Evolutionary conservation across 768 basidiomycete species (phyloP).

Genomic region (Trametes sanguinea): DNA sequence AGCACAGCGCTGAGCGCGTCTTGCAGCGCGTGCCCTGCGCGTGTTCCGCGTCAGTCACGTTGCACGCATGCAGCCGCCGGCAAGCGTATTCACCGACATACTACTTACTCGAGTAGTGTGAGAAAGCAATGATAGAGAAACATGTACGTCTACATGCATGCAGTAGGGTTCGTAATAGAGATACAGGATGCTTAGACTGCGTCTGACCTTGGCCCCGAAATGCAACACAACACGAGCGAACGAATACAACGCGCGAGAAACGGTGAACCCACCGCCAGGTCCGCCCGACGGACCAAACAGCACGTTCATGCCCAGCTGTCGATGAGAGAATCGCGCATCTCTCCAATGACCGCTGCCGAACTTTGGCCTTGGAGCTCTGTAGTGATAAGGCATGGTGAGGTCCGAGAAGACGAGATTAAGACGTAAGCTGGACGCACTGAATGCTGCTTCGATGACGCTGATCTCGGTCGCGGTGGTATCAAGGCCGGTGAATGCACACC

Average conservation of each 20-base stretch:
- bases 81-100: background rate
- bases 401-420: background rate
- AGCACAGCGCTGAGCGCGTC: slow-evolving; percentile 6
- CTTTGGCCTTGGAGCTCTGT: slow-evolving; percentile 60
- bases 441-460: slow-evolving; percentile 95
- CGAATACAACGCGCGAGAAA: slow-evolving; percentile 16
- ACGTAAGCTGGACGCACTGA: slow-evolving; percentile 64
- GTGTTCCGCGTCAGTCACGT: slow-evolving; percentile 18
- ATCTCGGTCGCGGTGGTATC: slow-evolving; percentile 99
- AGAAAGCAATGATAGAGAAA: background rate
- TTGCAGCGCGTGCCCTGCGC: slow-evolving; percentile 18
- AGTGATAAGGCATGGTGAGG: slow-evolving; percentile 6
- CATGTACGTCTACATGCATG: slow-evolving; percentile 8
- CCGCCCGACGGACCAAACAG: background rate
- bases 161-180: slow-evolving; percentile 12
- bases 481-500: slow-evolving; percentile 98
- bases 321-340: slow-evolving; percentile 61
- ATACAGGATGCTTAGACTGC: slow-evolving; percentile 19
- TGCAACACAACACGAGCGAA: slow-evolving; percentile 14
- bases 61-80: background rate
- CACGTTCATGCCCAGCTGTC: slow-evolving; percentile 79
- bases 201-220: slow-evolving; percentile 15
- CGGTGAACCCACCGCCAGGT: background rate
- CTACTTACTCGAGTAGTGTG: too few species aligned
- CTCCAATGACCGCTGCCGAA: slow-evolving; percentile 54